A percentile compares a stretch with the other conserved stretches of the same genome.
Evolutionary conservation across 805 yeast species (phyloP).

Genomic region (Nakazawaea sp.): DNA sequence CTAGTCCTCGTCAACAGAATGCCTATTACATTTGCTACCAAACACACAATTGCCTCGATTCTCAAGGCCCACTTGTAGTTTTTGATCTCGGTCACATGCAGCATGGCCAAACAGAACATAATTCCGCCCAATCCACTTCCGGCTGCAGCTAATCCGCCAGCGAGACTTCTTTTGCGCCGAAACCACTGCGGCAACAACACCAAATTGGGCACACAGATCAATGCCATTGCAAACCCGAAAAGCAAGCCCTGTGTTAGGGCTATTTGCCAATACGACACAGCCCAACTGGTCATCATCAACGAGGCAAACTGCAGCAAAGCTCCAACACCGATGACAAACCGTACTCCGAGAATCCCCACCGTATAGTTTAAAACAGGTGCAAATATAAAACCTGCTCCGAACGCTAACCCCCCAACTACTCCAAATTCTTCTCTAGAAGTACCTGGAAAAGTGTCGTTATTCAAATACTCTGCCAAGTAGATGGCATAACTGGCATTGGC

Average conservation of each 20-base stretch:
- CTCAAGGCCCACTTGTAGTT: constrained; percentile 34
- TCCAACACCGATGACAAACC: constrained; percentile 25
- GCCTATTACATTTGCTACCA: background rate
- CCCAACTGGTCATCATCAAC: constrained; percentile 43
- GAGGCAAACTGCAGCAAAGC: constrained; percentile 36
- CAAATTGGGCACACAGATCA: constrained; percentile 45
- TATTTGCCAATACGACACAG: constrained; percentile 41
- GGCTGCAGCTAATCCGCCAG: constrained; percentile 28
- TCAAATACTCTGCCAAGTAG: constrained; percentile 45
- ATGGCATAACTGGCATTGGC: constrained; percentile 55
- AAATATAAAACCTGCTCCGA: constrained; percentile 16
- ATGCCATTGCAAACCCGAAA: constrained; percentile 41
- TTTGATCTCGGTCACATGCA: constrained; percentile 26
- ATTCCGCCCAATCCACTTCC: constrained; percentile 40
- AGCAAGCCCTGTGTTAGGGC: constrained; percentile 46
- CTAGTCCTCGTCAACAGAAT: background rate
- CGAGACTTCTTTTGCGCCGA: constrained; percentile 34
- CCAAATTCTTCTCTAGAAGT: constrained; percentile 53
- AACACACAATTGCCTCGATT: constrained; percentile 27
- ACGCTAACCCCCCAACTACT: constrained; percentile 49
- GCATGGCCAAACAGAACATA: constrained; percentile 24
- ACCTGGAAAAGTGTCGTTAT: constrained; percentile 38
- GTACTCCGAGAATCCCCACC: constrained; percentile 16
- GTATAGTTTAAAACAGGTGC: constrained; percentile 18
- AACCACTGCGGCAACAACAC: constrained; percentile 49